Percentiles rank a stretch among this genome's conserved stretches.
Evolutionary conservation across 495 filamentous ascomycete genomes (phyloP).

Genomic region (Astrothelium subdiscretum): DNA sequence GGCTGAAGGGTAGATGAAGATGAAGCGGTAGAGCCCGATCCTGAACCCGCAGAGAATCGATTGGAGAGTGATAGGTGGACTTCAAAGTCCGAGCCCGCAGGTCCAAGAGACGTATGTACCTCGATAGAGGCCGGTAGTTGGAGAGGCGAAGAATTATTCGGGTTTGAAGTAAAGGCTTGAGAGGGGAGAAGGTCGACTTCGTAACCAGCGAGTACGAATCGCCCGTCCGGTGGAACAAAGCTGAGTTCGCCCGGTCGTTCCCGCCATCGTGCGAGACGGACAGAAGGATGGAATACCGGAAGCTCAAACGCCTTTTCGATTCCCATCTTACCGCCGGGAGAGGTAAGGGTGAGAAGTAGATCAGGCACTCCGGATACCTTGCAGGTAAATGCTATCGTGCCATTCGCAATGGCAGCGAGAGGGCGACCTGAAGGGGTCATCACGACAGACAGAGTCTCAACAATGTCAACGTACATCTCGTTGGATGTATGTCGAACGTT

Average conservation of each 20-base stretch:
- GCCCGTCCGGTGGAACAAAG: constrained; percentile 89
- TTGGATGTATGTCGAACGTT: constrained; percentile 95
- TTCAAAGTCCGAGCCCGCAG: constrained; percentile 72
- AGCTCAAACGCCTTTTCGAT: constrained; percentile 64
- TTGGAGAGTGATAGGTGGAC: constrained; percentile 63
- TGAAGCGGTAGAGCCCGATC: constrained; percentile 16
- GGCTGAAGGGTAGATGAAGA: constrained; percentile 4
- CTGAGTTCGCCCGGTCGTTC: constrained; percentile 81
- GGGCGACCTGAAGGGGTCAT: constrained; percentile 82
- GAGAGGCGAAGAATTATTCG: constrained; percentile 42
- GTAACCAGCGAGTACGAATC: constrained; percentile 90
- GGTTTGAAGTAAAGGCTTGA: constrained; percentile 12
- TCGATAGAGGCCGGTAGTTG: constrained; percentile 74
- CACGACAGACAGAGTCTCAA: constrained; percentile 79
- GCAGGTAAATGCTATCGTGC: constrained; percentile 87
- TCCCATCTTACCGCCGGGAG: constrained; percentile 52
- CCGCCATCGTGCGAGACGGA: constrained; percentile 73
- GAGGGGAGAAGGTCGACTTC: constrained; percentile 73
- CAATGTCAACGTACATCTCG: constrained; percentile 91
- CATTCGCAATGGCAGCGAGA: constrained; percentile 75
- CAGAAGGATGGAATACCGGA: constrained; percentile 96
- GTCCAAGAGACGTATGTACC: constrained; percentile 66
- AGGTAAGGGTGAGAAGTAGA: constrained; percentile 64
- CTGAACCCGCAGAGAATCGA: constrained; percentile 27
- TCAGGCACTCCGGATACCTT: constrained; percentile 94